Evolutionary conservation across 163 green algal species (phyloP).

Genomic region (Scenedesmus sp.): DNA sequence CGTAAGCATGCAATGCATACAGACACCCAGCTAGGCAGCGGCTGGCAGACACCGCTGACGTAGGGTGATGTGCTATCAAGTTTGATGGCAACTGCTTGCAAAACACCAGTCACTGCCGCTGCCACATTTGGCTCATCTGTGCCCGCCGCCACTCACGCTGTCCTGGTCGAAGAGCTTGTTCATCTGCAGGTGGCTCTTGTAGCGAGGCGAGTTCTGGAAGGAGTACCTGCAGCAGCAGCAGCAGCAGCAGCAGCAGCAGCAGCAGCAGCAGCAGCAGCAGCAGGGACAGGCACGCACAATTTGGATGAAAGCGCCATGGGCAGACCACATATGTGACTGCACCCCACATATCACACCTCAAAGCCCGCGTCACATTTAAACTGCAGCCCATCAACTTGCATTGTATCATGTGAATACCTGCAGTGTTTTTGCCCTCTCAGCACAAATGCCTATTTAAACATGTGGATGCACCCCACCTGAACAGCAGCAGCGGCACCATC

Average conservation of each 20-base stretch:
- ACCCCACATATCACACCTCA: too few species aligned
- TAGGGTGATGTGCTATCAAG: neutral
- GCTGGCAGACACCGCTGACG: too few species aligned
- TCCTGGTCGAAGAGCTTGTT: conserved; percentile 48
- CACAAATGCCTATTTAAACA: neutral
- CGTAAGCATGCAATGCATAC: neutral
- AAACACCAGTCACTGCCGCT: too few species aligned
- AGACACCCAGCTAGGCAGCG: neutral
- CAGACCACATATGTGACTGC: too few species aligned
- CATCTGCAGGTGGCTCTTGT: neutral
- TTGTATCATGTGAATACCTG: too few species aligned
- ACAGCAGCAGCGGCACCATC: neutral
- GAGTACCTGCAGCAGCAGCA: neutral
- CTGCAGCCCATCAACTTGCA: neutral
- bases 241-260: neutral
- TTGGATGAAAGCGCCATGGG: neutral
- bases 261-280: neutral
- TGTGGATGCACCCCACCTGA: neutral
- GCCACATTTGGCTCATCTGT: neutral
- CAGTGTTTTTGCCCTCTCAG: too few species aligned
- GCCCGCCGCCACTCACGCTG: neutral
- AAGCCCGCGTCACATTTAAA: too few species aligned
- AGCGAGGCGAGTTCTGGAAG: conserved; percentile 8
- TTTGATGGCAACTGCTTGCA: neutral
- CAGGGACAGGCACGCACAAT: neutral